phyloP scores from a whole-genome alignment of 2,329 filamentous ascomycete species.

The Didymella lethalis region DNA sequence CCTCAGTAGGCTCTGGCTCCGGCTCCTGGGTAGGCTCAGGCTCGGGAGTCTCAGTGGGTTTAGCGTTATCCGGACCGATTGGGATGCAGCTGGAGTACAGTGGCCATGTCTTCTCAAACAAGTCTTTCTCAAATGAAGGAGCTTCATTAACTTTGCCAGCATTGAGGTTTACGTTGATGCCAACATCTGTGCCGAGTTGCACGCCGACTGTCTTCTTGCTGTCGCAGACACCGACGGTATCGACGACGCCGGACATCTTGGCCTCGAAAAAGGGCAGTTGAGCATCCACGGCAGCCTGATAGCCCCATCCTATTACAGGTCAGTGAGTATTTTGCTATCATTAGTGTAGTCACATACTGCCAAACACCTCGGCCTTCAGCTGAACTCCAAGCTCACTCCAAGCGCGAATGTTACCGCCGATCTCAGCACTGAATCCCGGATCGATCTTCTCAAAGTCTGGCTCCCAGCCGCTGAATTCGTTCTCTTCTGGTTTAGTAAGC shows the following conservation, averaged over 20 bases:
- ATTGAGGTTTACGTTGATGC: slow-evolving; percentile 36
- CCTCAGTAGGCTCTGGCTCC: slow-evolving; percentile 16
- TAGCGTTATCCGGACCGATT: slow-evolving; percentile 28
- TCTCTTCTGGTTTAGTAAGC: slow-evolving; percentile 23
- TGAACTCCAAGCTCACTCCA: slow-evolving; percentile 34
- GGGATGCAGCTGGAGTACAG: slow-evolving; percentile 32
- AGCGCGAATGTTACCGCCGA: slow-evolving; percentile 25
- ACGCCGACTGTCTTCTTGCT: slow-evolving; percentile 30
- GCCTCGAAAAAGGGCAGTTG: slow-evolving; percentile 33
- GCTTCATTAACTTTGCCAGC: slow-evolving; percentile 30
- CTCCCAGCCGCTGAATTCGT: slow-evolving; percentile 30
- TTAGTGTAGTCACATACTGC: slow-evolving; percentile 18
- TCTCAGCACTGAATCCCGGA: slow-evolving; percentile 29
- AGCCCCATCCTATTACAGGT: slow-evolving; percentile 27
- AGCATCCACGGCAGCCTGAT: slow-evolving; percentile 32
- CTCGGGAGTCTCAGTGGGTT: slow-evolving; percentile 20
- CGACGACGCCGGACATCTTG: slow-evolving; percentile 21
- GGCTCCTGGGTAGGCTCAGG: slow-evolving; percentile 16
- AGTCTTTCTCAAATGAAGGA: slow-evolving; percentile 27
- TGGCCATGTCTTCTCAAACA: slow-evolving; percentile 32
- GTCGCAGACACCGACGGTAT: slow-evolving; percentile 28
- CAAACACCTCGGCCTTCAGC: slow-evolving; percentile 33
- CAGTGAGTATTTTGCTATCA: not conserved
- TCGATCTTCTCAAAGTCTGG: slow-evolving; percentile 32
- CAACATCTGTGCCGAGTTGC: slow-evolving; percentile 26